Evolutionary conservation across 306 rosid genomes (phyloP).

Genomic region (Dicorynia guianensis): DNA sequence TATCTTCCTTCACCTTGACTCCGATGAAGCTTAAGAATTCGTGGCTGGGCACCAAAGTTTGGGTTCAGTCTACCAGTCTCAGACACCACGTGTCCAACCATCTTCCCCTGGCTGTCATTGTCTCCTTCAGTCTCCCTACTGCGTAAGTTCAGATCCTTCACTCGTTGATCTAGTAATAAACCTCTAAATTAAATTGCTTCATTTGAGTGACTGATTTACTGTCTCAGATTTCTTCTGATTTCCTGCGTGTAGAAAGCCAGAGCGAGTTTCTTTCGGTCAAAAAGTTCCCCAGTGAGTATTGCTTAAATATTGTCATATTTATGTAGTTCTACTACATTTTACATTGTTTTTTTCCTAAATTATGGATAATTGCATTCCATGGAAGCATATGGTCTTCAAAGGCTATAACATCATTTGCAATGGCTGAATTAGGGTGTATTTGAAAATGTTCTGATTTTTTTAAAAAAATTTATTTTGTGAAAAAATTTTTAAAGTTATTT

Average conservation of each 20-base stretch:
- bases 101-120: constrained; percentile 53
- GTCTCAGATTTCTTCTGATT: constrained; percentile 55
- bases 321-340: not conserved
- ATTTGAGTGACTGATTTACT: constrained; percentile 38
- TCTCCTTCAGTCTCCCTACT: constrained; percentile 71
- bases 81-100: constrained; percentile 40
- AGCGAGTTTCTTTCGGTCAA: constrained; percentile 49
- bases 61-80: constrained; percentile 44
- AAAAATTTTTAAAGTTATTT: too few species aligned
- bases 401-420: constrained; percentile 79
- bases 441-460: too few species aligned
- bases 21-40: constrained; percentile 35
- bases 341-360: not conserved
- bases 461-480: too few species aligned
- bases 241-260: constrained; percentile 63
- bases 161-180: too few species aligned
- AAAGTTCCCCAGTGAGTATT: constrained; percentile 67
- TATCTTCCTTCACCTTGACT: constrained; percentile 23
- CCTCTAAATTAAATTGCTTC: not conserved
- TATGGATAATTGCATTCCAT: constrained; percentile 25
- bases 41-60: constrained; percentile 56
- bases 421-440: too few species aligned
- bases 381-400: constrained; percentile 78
- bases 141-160: constrained; percentile 54
- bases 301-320: not conserved